Percentiles rank a stretch among this genome's conserved stretches.
phyloP scores from a whole-genome alignment of 148 eudicot species.

The Vaccinium corymbosum region DNA sequence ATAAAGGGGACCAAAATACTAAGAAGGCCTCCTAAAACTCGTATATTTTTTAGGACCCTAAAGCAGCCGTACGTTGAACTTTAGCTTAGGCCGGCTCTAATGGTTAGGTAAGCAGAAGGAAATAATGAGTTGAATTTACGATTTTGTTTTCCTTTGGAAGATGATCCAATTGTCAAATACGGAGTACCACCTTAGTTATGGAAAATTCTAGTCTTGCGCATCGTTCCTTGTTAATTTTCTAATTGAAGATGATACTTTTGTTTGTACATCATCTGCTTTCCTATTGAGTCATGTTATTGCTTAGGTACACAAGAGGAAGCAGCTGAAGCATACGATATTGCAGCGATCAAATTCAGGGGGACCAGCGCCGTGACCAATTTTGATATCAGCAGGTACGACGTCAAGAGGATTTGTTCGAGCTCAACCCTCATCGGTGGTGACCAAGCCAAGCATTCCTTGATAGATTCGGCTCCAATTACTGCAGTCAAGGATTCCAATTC shows the following conservation, averaged over 20 bases:
- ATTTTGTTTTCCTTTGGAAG: not conserved
- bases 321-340: constrained; percentile 86
- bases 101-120: no score
- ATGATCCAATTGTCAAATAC: not conserved
- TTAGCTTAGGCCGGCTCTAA: no score
- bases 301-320: constrained; percentile 93
- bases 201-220: no score
- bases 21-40: no score
- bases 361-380: constrained; percentile 78
- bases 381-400: constrained; percentile 71
- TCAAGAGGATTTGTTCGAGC: constrained; percentile 51
- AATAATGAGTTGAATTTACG: not conserved
- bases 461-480: constrained; percentile 21
- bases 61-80: no score
- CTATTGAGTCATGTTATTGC: not conserved
- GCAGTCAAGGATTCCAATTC: constrained; percentile 26
- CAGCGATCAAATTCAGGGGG: constrained; percentile 81
- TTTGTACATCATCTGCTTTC: not conserved
- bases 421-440: constrained; percentile 59
- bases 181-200: not conserved
- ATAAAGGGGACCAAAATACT: no score
- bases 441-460: constrained; percentile 49
- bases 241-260: not conserved
- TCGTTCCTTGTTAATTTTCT: not conserved
- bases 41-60: no score